Evolutionary conservation across 345 rosid genomes (phyloP), one percentile per base, ranked within the genome.

Genomic region (Euclidium syriacum): DNA sequence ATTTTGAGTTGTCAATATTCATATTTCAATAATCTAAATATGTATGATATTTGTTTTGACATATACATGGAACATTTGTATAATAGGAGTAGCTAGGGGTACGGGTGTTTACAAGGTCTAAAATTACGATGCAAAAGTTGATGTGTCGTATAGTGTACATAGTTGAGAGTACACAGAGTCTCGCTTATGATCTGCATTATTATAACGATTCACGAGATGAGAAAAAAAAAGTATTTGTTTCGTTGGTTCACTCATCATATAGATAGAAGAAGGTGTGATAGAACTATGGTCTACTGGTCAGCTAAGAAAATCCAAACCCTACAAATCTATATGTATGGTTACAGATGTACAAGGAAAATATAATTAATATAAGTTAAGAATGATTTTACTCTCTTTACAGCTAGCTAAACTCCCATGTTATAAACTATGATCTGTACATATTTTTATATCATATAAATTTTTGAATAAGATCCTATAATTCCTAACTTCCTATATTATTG

Each of bases 301-400:
- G 26, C 56, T 22, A 47, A 35, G 19, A 15, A 36, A 41, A 52
- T 15, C 25, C 23, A 41, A 64, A 32, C 61, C 61, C 69, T 64
- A 24, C 59, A 10, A 52, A 64, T 42, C 19, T 41, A 53, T 15
- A 10, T 53, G 44, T 15, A 32, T 30, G 33, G 52, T 53, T 22
- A 22, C 58, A 54, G 54, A 65, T 43, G 47, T 44, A 33, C 9
- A 27, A 64, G 43, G 24, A 16, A 43, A 15, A 9, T 14, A n/a
- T 29, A 14, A 27, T 29, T n/a, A n/a, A 50, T 64, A 36, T 10
- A 36, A 36, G n/a, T 2, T 27, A 64, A n/a, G 30, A 29, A 51
- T 65, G 27, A 65, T 51, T 65, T 43, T 54, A 42, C 15, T 53
- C 29, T 17, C 38, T 54, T 65, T 65, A 65, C 63, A 65, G 55